phyloP scores from a whole-genome alignment of 2,329 filamentous ascomycete species.

The Stemphylium vesicarium region DNA sequence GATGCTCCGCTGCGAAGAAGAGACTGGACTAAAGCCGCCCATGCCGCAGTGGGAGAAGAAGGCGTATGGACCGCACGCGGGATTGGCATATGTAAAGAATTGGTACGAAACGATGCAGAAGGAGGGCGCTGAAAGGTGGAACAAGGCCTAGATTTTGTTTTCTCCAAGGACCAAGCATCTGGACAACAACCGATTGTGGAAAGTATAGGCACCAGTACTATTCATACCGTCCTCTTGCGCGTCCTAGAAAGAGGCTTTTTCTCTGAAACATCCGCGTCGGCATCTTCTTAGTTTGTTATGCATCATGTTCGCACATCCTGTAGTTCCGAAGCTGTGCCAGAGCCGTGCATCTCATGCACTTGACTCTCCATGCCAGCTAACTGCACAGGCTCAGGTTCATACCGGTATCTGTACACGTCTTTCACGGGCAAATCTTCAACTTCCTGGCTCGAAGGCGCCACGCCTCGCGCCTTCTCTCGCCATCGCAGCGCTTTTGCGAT shows the following conservation, averaged over 20 bases:
- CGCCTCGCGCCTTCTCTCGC: conserved; percentile 1
- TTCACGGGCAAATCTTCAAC: background rate
- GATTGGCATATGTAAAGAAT: conserved; percentile 51
- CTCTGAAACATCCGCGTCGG: too few relatives aligned
- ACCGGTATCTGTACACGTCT: conserved; percentile 3
- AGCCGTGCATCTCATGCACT: conserved; percentile 5
- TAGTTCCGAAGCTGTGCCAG: background rate
- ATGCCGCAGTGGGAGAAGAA: conserved; percentile 54
- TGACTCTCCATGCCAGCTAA: conserved; percentile 4
- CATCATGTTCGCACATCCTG: background rate
- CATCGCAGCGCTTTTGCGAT: conserved; percentile 14
- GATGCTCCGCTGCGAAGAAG: conserved; percentile 44
- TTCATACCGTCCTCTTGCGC: too few relatives aligned
- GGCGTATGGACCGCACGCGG: conserved; percentile 55
- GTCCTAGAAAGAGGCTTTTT: too few relatives aligned
- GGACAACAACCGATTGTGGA: too few relatives aligned
- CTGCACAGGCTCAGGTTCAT: background rate
- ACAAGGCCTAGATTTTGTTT: conserved; percentile 15
- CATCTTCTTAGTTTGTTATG: too few relatives aligned
- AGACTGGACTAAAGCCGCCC: conserved; percentile 54
- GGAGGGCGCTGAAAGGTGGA: conserved; percentile 31
- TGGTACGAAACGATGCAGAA: conserved; percentile 53
- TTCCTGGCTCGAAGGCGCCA: background rate
- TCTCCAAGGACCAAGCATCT: too few relatives aligned
- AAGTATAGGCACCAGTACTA: too few relatives aligned